Conservation (phyloP, 805 yeast genomes). For the Wickerhamiella cacticola region DNA sequence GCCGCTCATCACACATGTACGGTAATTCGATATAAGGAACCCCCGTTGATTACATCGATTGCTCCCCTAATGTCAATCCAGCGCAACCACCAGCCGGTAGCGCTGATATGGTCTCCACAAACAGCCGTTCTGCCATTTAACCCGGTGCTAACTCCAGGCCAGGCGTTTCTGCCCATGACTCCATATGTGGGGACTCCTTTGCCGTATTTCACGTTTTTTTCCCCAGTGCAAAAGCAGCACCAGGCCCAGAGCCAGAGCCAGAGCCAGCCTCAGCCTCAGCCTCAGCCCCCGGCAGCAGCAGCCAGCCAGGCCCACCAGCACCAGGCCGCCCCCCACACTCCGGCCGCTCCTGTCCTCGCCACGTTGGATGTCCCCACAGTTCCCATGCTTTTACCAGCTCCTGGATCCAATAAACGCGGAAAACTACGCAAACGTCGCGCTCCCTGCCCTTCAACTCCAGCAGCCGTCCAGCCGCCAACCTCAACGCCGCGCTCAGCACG, state of each 20-base stretch:
- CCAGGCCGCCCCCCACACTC: background rate
- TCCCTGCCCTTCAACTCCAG: background rate
- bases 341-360: background rate
- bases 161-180: background rate
- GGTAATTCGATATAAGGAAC: background rate
- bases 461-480: background rate
- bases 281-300: background rate
- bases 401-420: background rate
- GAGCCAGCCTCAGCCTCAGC: background rate
- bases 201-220: conserved; percentile 2
- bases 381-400: conserved; percentile 2
- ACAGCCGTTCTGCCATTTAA: conserved; percentile 3
- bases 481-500: background rate
- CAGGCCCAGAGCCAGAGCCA: background rate
- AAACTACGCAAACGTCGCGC: background rate
- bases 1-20: background rate
- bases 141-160: background rate
- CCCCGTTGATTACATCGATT: background rate
- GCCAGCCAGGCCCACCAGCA: background rate
- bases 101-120: conserved; percentile 1
- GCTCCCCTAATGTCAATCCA: background rate
- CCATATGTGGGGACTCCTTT: background rate
- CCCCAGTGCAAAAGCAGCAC: background rate
- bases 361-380: background rate
- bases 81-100: background rate